A percentile compares a stretch with the other conserved stretches of the same genome.
phyloP scores from a whole-genome alignment of 1,139 yeast species.

The Zygosaccharomyces sapae region DNA sequence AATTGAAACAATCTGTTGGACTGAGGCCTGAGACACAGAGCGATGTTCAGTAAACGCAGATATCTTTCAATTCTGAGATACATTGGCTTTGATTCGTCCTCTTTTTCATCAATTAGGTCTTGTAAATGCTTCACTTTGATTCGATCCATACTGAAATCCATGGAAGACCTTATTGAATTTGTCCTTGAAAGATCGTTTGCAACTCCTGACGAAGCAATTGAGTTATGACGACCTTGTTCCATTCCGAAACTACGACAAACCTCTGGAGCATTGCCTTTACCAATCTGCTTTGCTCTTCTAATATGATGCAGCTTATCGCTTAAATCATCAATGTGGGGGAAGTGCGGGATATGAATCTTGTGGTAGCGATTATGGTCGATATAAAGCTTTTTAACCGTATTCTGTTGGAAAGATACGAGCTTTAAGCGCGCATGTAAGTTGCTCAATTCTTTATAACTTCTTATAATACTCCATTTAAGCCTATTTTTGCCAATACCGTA shows the following conservation, averaged over 20 bases:
- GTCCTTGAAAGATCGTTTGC: constrained; percentile 10
- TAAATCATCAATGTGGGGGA: constrained; percentile 31
- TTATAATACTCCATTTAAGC: constrained; percentile 74
- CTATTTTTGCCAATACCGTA: constrained; percentile 84
- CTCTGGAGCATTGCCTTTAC: background rate
- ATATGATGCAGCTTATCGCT: constrained; percentile 8
- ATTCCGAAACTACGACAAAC: background rate
- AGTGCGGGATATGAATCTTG: constrained; percentile 32
- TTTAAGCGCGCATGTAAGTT: constrained; percentile 66
- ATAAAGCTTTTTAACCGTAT: constrained; percentile 26
- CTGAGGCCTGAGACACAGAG: constrained; percentile 69
- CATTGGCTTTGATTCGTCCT: constrained; percentile 30
- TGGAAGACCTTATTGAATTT: constrained; percentile 18
- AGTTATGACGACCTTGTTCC: background rate
- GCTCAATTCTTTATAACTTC: constrained; percentile 66
- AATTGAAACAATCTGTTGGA: constrained; percentile 79
- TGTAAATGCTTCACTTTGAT: constrained; percentile 32
- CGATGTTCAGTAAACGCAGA: constrained; percentile 54
- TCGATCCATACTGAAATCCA: constrained; percentile 23
- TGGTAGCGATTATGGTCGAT: constrained; percentile 27
- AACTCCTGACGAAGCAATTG: background rate
- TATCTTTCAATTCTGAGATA: constrained; percentile 51
- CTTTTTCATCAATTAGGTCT: constrained; percentile 31
- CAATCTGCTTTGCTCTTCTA: constrained; percentile 2
- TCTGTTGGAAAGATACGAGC: constrained; percentile 44